Percentiles rank a stretch among this genome's conserved stretches.
phyloP scores from a whole-genome alignment of 768 basidiomycete genomes.

The Asterophora lycoperdoides region DNA sequence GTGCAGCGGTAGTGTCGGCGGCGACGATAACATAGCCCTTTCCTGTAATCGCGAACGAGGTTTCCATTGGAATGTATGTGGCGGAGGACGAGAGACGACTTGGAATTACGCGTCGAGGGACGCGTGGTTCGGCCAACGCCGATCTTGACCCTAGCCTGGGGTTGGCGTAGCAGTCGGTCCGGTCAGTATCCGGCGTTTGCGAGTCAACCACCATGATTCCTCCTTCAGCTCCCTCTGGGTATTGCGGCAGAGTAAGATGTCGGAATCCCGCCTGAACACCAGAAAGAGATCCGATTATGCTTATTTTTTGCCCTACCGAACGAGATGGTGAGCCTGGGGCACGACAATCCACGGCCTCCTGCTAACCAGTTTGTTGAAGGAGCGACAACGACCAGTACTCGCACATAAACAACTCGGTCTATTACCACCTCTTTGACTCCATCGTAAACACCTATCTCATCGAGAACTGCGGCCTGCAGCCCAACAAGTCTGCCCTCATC shows the following conservation, averaged over 20 bases:
- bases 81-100: conserved; percentile 1
- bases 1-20: conserved; percentile 82
- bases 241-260: conserved; percentile 17
- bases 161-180: background rate
- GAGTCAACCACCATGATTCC: conserved; percentile 3
- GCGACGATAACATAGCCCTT: conserved; percentile 94
- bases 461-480: conserved; percentile 52
- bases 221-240: no score
- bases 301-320: conserved; percentile 59
- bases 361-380: conserved; percentile 36
- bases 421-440: conserved; percentile 81
- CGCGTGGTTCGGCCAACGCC: conserved; percentile 20
- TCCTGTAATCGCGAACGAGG: conserved; percentile 85
- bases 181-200: background rate
- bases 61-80: conserved; percentile 59
- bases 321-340: conserved; percentile 54
- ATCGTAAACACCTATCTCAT: conserved; percentile 79
- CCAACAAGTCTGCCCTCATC: conserved; percentile 49
- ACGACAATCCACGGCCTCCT: background rate
- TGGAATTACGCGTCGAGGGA: conserved; percentile 21
- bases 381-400: conserved; percentile 85
- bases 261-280: conserved; percentile 28
- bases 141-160: conserved; percentile 18
- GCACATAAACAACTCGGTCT: conserved; percentile 78
- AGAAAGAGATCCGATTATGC: conserved; percentile 50